phyloP scores from a whole-genome alignment of 2,329 filamentous ascomycete species.

The Geosmithia putterillii region DNA sequence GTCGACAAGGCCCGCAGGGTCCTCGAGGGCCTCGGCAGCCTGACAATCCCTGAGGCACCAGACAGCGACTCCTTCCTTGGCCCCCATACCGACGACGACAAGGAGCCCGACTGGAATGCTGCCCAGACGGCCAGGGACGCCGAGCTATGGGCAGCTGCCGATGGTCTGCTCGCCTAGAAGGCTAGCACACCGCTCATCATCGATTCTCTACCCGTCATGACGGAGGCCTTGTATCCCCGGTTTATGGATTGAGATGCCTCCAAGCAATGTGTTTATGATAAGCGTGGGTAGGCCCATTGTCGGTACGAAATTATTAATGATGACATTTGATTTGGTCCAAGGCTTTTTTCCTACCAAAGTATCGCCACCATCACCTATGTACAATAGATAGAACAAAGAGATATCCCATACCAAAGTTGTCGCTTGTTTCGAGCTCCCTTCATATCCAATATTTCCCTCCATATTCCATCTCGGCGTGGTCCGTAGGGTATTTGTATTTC shows the following conservation, averaged over 20 bases:
- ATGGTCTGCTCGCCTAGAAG: slow-evolving; percentile 23
- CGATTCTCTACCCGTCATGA: not conserved
- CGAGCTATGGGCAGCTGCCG: slow-evolving; percentile 28
- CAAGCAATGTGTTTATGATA: too few species aligned
- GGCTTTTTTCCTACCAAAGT: too few species aligned
- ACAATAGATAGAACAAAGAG: too few species aligned
- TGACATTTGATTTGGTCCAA: too few species aligned
- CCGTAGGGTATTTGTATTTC: too few species aligned
- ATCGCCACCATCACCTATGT: too few species aligned
- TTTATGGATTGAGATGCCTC: not conserved
- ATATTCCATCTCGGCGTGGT: too few species aligned
- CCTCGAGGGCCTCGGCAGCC: slow-evolving; percentile 53
- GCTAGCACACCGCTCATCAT: not conserved
- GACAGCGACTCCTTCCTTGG: slow-evolving; percentile 1
- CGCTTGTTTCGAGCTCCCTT: too few species aligned
- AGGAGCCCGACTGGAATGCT: slow-evolving; percentile 4
- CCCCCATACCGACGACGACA: slow-evolving; percentile 6
- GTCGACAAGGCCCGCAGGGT: slow-evolving; percentile 62
- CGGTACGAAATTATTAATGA: too few species aligned
- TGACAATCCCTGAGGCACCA: slow-evolving; percentile 14
- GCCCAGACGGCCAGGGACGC: slow-evolving; percentile 12
- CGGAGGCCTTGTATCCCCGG: not conserved
- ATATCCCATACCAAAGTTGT: too few species aligned
- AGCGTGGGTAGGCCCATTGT: too few species aligned
- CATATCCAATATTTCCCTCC: too few species aligned